phyloP scores from a whole-genome alignment of 306 rosid genomes.

The Acmispon strigosus region DNA sequence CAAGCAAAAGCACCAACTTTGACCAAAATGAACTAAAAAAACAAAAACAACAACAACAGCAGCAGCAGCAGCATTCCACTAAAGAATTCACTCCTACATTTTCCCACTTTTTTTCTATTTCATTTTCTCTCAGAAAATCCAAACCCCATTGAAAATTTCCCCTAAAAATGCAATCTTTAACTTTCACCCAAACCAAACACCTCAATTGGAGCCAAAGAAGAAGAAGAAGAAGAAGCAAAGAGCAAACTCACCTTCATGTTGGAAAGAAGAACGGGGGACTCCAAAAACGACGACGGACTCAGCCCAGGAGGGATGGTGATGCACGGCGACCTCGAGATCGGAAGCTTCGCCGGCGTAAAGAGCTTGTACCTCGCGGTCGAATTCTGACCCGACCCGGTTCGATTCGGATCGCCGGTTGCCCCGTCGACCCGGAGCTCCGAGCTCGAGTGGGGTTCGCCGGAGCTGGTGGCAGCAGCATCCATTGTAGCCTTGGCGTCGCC shows the following conservation, averaged over 20 bases:
- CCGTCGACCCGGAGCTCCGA: constrained; percentile 21
- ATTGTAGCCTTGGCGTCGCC: constrained; percentile 11
- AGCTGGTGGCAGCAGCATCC: constrained; percentile 37
- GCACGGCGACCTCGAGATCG: constrained; percentile 89
- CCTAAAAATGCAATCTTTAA: background rate
- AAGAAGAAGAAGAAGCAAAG: background rate
- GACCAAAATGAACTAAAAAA: background rate
- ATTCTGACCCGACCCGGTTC: constrained; percentile 14
- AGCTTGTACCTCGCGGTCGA: constrained; percentile 66
- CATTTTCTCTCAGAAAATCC: background rate
- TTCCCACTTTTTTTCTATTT: background rate
- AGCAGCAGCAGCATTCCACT: background rate
- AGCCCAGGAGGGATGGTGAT: constrained; percentile 78
- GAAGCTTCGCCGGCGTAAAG: constrained; percentile 91
- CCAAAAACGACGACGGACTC: constrained; percentile 84
- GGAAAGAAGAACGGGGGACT: constrained; percentile 84
- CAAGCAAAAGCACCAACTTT: constrained; percentile 19
- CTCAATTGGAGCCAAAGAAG: constrained; percentile 2
- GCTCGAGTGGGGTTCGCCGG: background rate
- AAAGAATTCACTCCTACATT: background rate
- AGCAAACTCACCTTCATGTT: constrained; percentile 61
- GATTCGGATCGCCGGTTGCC: constrained; percentile 31
- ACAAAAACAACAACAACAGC: background rate
- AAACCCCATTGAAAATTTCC: constrained; percentile 22
- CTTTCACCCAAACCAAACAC: constrained; percentile 1